phyloP scores from a whole-genome alignment of 2,329 filamentous ascomycete species.

The Aspergillus luchuensis region DNA sequence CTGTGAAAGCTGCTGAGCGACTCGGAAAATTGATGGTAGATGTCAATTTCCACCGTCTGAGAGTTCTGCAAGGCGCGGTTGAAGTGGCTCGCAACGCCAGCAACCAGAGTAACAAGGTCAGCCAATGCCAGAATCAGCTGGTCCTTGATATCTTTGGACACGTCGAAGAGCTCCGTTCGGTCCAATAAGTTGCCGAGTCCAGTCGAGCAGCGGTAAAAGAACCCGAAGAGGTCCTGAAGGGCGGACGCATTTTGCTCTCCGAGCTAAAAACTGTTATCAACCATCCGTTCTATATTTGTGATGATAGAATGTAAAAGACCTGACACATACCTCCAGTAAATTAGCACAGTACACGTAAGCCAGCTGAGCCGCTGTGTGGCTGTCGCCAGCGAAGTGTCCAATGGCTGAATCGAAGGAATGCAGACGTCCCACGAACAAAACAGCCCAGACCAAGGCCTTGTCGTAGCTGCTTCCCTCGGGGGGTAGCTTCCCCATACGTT shows the following conservation, averaged over 20 bases:
- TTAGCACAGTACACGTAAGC: conserved; percentile 52
- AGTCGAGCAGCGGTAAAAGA: conserved; percentile 54
- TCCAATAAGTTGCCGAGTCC: conserved; percentile 47
- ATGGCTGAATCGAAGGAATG: conserved; percentile 41
- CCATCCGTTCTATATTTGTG: no score
- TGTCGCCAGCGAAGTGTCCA: conserved; percentile 39
- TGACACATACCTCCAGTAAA: conserved; percentile 48
- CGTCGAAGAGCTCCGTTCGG: conserved; percentile 50
- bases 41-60: conserved; percentile 36
- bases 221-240: conserved; percentile 53
- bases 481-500: conserved; percentile 44
- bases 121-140: conserved; percentile 45
- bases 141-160: conserved; percentile 51
- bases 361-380: conserved; percentile 48
- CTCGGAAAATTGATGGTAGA: conserved; percentile 40
- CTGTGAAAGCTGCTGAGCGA: conserved; percentile 39
- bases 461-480: conserved; percentile 45
- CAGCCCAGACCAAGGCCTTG: conserved; percentile 43
- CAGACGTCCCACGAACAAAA: conserved; percentile 41
- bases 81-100: conserved; percentile 39
- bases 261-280: conserved; percentile 34
- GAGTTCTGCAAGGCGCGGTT: conserved; percentile 32
- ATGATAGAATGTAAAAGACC: no score
- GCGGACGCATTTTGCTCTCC: conserved; percentile 51
- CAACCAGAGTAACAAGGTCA: conserved; percentile 38